Conservation (phyloP, 2,329 filamentous ascomycete genomes). For the Bisporella sp. region DNA sequence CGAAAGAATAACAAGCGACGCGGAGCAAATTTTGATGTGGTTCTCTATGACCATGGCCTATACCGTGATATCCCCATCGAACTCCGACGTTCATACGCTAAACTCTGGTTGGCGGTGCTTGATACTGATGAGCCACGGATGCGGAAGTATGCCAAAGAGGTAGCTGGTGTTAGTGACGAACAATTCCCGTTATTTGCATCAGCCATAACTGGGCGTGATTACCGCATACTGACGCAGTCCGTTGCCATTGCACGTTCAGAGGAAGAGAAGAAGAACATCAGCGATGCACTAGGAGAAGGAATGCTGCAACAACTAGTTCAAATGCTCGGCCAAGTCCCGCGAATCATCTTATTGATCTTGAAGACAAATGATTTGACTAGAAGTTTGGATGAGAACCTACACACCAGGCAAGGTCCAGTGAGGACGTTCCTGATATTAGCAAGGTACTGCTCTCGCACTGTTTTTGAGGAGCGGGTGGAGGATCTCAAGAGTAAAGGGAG, state of each 20-base stretch:
- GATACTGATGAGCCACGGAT: constrained; percentile 80
- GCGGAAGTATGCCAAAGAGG: constrained; percentile 81
- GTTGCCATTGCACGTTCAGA: constrained; percentile 50
- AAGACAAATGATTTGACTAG: constrained; percentile 97
- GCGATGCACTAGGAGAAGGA: constrained; percentile 76
- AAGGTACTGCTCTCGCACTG: constrained; percentile 59
- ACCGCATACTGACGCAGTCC: constrained; percentile 59
- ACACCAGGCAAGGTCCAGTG: constrained; percentile 62
- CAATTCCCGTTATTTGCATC: constrained; percentile 94
- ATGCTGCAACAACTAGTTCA: constrained; percentile 84
- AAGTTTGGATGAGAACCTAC: constrained; percentile 84
- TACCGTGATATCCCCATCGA: constrained; percentile 84
- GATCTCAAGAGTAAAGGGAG: constrained; percentile 45
- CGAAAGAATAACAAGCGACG: constrained; percentile 62
- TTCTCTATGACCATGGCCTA: constrained; percentile 93
- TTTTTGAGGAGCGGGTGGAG: constrained; percentile 58
- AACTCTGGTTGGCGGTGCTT: constrained; percentile 94
- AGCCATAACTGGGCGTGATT: constrained; percentile 93
- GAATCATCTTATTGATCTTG: constrained; percentile 88
- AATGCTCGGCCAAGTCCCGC: constrained; percentile 78
- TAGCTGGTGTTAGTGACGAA: constrained; percentile 80
- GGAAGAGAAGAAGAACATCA: constrained; percentile 82
- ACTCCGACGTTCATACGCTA: constrained; percentile 81
- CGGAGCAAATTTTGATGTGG: constrained; percentile 80
- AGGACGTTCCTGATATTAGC: constrained; percentile 62